Percentiles rank a stretch among this genome's conserved stretches.
Conservation (phyloP, 139 green algal genomes). For the Chlamydomonas asymmetrica region DNA sequence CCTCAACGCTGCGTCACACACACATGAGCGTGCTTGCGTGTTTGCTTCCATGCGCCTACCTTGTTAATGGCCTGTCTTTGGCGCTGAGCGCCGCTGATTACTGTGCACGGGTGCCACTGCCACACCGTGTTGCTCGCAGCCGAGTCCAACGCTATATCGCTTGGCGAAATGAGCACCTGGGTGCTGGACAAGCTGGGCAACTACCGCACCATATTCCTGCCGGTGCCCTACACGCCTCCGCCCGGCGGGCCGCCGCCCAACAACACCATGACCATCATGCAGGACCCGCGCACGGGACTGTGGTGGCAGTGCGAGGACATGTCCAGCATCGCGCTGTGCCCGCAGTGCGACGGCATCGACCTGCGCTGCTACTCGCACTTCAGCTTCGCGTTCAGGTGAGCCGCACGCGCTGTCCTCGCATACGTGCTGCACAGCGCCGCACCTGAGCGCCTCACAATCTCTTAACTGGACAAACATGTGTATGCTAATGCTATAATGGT, state of each 20-base stretch:
- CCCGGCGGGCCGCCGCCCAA: too few relatives aligned
- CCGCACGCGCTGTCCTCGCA: too few relatives aligned
- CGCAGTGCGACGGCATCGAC: slow-evolving; percentile 9
- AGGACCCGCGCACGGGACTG: neutral
- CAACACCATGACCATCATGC: neutral
- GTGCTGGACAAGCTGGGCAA: slow-evolving; percentile 46
- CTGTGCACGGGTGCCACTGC: too few relatives aligned
- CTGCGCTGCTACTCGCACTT: slow-evolving; percentile 45
- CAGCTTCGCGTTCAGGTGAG: slow-evolving; percentile 42
- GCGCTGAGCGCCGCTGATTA: too few relatives aligned
- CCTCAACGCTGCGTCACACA: neutral
- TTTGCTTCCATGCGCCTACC: neutral
- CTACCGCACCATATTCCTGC: slow-evolving; percentile 29
- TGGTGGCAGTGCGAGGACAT: slow-evolving; percentile 45
- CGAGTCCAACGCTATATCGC: too few relatives aligned
- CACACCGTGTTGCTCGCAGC: too few relatives aligned
- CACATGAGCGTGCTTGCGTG: neutral
- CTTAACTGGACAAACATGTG: neutral
- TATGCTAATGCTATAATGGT: too few relatives aligned
- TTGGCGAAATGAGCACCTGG: slow-evolving; percentile 51
- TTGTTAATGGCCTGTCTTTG: too few relatives aligned
- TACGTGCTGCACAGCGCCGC: too few relatives aligned
- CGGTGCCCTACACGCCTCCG: too few relatives aligned
- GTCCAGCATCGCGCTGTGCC: slow-evolving; percentile 26
- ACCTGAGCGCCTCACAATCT: too few relatives aligned